Base-by-base conservation (phyloP, 305 asterid genomes). In the Lippia alba region DNA sequence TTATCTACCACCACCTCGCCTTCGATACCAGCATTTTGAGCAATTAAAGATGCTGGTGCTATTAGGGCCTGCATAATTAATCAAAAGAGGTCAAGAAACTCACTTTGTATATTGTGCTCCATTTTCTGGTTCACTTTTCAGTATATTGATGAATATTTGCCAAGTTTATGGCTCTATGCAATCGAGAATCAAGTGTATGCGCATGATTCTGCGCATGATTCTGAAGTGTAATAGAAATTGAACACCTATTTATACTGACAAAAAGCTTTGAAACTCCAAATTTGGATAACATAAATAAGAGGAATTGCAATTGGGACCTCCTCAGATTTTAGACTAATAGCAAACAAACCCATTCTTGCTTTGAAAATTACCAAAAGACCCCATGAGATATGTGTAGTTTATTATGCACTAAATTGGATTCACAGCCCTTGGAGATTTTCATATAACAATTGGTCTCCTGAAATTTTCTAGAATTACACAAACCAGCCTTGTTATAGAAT, bases 1-100 rank as follows among this genome's bases (percentile, higher is more conserved):
- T 89, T 95, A 80, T 92, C 99, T 39, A 95, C 99, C 0, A 95
- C 96, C 61, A 95, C 98, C 86, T 92, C 99, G 0, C 99, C 99
- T 75, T 95, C 99, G 8, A 95, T 84, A 17, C 99, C 98, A 0
- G 99, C 97, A 36, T 95, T 95, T 56, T 86, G 87, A 12, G 99
- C 98, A 4, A 95, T 95, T 89, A 95, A 71, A 58, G 91, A 65
- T 16, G 98, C 94, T 0, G 99, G 98, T 56, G 97, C 82, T 49
- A 89, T 73, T 50, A 95, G 78, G 20, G 98, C 99, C 99, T 94
- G 84, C 67, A 50, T 8, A 0, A 18, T 24, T 40, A 34, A 20
- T 14, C 8, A 39, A 3, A 54, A 6, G 14, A 44, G 14, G 10
- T 44, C 49, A 44, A 44, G 10, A 44, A 44, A 44, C 49, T 44